Evolutionary conservation across 192 early-diverging fungal species (phyloP).

Genomic region (Backusella luteola): DNA sequence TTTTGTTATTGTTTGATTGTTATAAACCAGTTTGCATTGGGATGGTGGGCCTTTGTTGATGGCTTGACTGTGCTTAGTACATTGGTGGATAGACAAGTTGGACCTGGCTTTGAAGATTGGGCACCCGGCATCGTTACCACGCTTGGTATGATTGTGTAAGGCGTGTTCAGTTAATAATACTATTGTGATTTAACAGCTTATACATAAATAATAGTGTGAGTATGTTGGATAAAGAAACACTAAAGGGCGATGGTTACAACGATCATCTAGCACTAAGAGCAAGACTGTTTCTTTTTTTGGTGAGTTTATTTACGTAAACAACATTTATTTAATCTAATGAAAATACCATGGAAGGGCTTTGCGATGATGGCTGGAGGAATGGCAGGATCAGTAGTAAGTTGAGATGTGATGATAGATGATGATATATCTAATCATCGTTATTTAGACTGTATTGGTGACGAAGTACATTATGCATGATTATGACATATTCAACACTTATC

Average conservation of each 20-base stretch:
- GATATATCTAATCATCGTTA: background rate
- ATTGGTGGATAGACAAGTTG: background rate
- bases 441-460: conserved; percentile 2
- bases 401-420: no score
- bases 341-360: background rate
- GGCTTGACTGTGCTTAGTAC: background rate
- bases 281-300: conserved; percentile 5
- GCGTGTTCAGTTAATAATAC: background rate
- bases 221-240: conserved; percentile 13
- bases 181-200: background rate
- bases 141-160: conserved; percentile 25
- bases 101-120: conserved; percentile 29
- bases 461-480: conserved; percentile 15
- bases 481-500: background rate
- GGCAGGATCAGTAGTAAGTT: conserved; percentile 14
- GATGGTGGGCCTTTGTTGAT: conserved; percentile 29
- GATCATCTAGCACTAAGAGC: background rate
- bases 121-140: conserved; percentile 17
- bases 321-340: no score
- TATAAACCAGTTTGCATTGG: conserved; percentile 22
- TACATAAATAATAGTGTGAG: background rate
- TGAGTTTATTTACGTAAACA: background rate
- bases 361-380: conserved; percentile 11
- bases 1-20: background rate
- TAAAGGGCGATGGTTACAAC: conserved; percentile 14